Conservation (phyloP, 352 stramenopile genomes). For the Albugo laibachii region DNA sequence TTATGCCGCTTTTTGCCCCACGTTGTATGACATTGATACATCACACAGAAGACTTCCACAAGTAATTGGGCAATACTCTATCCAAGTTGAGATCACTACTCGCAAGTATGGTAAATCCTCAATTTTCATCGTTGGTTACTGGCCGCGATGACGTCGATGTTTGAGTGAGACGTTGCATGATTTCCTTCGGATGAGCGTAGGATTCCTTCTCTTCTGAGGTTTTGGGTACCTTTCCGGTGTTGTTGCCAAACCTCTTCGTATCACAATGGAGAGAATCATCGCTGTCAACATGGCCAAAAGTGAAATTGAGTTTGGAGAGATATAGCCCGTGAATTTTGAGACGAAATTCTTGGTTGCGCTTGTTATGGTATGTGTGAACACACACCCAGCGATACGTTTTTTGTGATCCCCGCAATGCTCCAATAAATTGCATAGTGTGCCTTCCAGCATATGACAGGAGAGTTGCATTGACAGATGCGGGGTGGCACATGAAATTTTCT, state of each 20-base stretch:
- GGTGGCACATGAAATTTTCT: conserved; percentile 80
- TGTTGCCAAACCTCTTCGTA: conserved; percentile 6
- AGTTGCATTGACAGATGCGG: conserved; percentile 76
- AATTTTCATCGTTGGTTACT: too few species aligned
- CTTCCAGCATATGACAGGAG: conserved; percentile 84
- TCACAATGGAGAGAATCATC: conserved; percentile 39
- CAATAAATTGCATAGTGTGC: conserved; percentile 65
- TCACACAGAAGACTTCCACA: too few species aligned
- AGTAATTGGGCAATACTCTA: too few species aligned
- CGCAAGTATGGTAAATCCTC: too few species aligned
- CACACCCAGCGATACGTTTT: conserved; percentile 36
- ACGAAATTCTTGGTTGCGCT: conserved; percentile 50
- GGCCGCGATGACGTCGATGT: too few species aligned
- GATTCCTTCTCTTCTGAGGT: too few species aligned
- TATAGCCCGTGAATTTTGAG: conserved; percentile 17
- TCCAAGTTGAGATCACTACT: too few species aligned
- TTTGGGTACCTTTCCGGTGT: too few species aligned
- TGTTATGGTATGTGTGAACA: conserved; percentile 60
- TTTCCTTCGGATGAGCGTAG: too few species aligned
- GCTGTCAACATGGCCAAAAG: conserved; percentile 23
- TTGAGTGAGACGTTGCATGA: too few species aligned
- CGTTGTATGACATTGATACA: too few species aligned
- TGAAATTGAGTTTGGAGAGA: conserved; percentile 36
- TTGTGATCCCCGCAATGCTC: conserved; percentile 50
- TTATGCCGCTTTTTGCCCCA: too few species aligned